Conservation (phyloP, 306 rosid species). For the Pyrus betulifolia region DNA sequence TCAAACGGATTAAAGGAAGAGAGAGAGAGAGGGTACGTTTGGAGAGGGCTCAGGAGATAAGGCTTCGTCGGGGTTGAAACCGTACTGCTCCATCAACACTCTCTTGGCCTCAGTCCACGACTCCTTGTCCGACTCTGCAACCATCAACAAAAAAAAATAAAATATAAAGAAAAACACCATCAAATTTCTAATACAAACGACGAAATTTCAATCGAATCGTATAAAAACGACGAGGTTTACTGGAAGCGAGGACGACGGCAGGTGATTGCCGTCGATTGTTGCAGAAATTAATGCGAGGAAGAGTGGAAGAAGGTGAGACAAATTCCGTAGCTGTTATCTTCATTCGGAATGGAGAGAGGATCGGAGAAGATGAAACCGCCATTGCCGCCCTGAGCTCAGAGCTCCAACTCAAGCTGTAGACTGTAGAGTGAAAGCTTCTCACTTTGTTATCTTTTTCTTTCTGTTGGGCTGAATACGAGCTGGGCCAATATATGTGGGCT, state of each 20-base stretch:
- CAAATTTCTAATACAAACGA: background rate
- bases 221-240: constrained; percentile 30
- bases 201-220: background rate
- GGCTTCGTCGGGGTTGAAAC: constrained; percentile 69
- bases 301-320: constrained; percentile 12
- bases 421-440: background rate
- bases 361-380: constrained; percentile 34
- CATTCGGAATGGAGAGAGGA: constrained; percentile 31
- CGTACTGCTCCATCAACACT: constrained; percentile 65
- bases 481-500: background rate
- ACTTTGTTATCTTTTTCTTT: background rate
- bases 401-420: background rate
- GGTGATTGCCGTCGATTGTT: constrained; percentile 22
- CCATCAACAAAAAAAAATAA: background rate
- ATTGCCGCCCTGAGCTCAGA: constrained; percentile 11
- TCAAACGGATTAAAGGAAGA: background rate
- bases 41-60: constrained; percentile 48
- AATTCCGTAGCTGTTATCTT: constrained; percentile 21
- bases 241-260: constrained; percentile 25
- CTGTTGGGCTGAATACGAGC: background rate
- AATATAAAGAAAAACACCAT: background rate
- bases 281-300: constrained; percentile 26
- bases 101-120: constrained; percentile 47
- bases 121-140: constrained; percentile 44
- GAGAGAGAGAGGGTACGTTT: constrained; percentile 39